Base-by-base conservation (phyloP, 2,329 filamentous ascomycete species). In the Mycosphaerella sp. region DNA sequence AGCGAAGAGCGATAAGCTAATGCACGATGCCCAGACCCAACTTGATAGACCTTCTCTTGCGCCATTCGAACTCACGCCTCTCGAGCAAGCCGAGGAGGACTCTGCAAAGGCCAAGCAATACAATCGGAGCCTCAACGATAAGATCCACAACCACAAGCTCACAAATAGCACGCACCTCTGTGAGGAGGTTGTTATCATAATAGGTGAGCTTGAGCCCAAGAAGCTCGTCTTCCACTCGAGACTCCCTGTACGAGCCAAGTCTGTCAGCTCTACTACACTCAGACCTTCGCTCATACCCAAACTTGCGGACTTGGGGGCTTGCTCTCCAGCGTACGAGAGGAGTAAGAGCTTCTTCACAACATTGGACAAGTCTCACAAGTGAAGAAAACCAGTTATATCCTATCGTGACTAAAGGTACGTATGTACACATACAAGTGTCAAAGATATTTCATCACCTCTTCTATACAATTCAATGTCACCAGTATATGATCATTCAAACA, bases 1-100 rank as follows among this genome's bases (percentile, higher is more conserved):
- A 43, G 53, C 51, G n/a, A 55, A 45, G 26, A 56, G 53, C 8
- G 43, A 44, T 6, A 40, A 48, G 21, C 34, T 40, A 23, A 23
- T 41, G 6, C 23, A 41, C 10, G 31, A 38, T 7, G 55, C 53
- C 5, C 51, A 54, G 9, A 53, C 45, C 6, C 55, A 57, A 36
- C 50, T 62, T 12, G 44, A 47, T 4, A 45, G 43, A 9, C 55
- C 54, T 2, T 31, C 34, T 6, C 29, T 48, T 6, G 51, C 45
- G 6, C 55, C 50, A 10, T 21, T 26, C 8, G 53, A 56, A 14
- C 50, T 60, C 21, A 57, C 56, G 2, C 29, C 40, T 3, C 12
- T 45, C 7, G 58, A 62, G 44, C 23, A 55, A 36, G 32, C 26
- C 17, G 58, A 59, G 46, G 34, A 50, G n/a, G 45, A 43, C 23